Conservation (phyloP, 2,329 filamentous ascomycete species). For the Chaetomium strumarium region DNA sequence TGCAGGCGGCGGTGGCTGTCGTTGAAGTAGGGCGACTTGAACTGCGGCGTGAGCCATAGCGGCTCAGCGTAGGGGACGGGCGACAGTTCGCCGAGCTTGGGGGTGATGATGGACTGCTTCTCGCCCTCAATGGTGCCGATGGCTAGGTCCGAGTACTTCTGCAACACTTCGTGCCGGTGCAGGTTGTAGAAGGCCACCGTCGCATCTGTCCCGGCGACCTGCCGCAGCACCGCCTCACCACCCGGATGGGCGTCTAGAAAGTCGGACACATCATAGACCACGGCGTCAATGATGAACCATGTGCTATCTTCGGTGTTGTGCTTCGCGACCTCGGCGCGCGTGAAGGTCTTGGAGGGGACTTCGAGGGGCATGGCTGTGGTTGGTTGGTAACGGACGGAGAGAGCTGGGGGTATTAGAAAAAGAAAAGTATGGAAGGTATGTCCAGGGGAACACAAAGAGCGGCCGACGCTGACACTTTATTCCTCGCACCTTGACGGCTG, state of each 20-base stretch:
- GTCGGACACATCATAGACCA: constrained; percentile 80
- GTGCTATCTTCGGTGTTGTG: constrained; percentile 70
- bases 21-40: constrained; percentile 75
- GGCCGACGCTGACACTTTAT: not conserved
- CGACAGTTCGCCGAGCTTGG: constrained; percentile 65
- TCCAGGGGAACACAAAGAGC: not conserved
- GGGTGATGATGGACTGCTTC: constrained; percentile 65
- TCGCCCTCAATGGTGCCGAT: constrained; percentile 73
- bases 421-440: not conserved
- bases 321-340: constrained; percentile 62
- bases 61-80: constrained; percentile 79
- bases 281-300: constrained; percentile 81
- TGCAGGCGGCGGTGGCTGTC: constrained; percentile 66
- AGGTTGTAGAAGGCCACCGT: constrained; percentile 86
- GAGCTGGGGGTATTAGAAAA: not conserved
- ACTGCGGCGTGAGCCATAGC: constrained; percentile 71
- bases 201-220: constrained; percentile 76
- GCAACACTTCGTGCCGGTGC: constrained; percentile 81
- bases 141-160: constrained; percentile 69
- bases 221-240: constrained; percentile 70
- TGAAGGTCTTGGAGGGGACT: constrained; percentile 44
- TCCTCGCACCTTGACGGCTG: not conserved
- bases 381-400: not conserved
- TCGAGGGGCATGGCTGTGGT: constrained; percentile 30
- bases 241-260: constrained; percentile 83